Evolutionary conservation across 2,329 filamentous ascomycete species (phyloP).

Genomic region (Ascochyta rabiei): DNA sequence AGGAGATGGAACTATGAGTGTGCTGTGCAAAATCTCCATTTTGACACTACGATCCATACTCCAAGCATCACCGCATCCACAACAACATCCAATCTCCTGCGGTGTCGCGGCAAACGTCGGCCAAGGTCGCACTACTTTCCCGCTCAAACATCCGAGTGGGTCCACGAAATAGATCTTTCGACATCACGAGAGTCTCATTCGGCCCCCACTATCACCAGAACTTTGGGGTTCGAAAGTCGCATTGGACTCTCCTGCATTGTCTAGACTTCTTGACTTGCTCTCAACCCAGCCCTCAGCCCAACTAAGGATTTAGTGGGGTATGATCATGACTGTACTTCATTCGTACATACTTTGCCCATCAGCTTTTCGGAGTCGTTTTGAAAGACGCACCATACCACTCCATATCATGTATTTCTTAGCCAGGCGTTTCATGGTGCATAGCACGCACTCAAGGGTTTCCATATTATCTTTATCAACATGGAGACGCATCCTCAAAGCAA

Average conservation of each 20-base stretch:
- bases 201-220: conserved; percentile 11
- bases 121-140: conserved; percentile 21
- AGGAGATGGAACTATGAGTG: conserved; percentile 65
- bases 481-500: neutral
- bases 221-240: neutral
- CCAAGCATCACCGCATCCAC: neutral
- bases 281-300: conserved; percentile 9
- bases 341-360: conserved; percentile 1
- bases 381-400: neutral
- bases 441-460: conserved; percentile 5
- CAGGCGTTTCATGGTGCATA: conserved; percentile 15
- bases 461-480: neutral
- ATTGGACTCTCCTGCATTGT: conserved; percentile 3
- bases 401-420: conserved; percentile 19
- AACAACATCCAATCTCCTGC: neutral
- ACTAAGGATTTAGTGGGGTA: conserved; percentile 5
- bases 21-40: neutral
- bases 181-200: conserved; percentile 15
- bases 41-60: neutral
- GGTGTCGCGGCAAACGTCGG: conserved; percentile 25
- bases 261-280: conserved; percentile 3
- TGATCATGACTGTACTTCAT: conserved; percentile 10
- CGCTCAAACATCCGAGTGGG: conserved; percentile 21
- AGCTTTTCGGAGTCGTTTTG: neutral
- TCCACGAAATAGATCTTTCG: conserved; percentile 18